Base-by-base conservation (phyloP, 495 filamentous ascomycete species). In the Podospora sp. region DNA sequence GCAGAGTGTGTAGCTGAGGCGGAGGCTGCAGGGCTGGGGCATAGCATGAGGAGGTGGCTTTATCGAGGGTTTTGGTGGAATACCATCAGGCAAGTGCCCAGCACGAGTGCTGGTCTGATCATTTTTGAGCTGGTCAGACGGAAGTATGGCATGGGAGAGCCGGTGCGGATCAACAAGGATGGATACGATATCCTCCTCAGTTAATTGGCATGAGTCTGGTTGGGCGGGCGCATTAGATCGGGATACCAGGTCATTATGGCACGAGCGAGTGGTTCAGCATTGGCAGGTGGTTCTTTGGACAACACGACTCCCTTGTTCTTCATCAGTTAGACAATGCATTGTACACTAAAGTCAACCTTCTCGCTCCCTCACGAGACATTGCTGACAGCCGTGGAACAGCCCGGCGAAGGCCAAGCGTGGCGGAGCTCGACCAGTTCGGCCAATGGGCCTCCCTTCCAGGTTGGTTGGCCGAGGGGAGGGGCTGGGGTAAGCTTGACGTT, bases 51-150 rank as follows among this genome's bases (percentile, higher is more conserved):
- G 26, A 78, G 77, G 26, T 96, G 92, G 90, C 73, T 96, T 20
- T 97, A 91, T 75, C 83, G 84, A 18, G 91, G 89, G 7, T 96
- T 96, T 74, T 81, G 89, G 73, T 84, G 84, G 78, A 89, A 84
- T 63, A 92, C 92, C 2, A 82, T 96, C 52, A 84, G 89, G 49
- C 92, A 95, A 78, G 89, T 96, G 46, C 93, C 93, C 18, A 93
- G 91, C 74, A 96, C 93, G 4, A 93, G 91, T 71, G 93, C 93
- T 1, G 93, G 92, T 0, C 75, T 97, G 63, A 90, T 97, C 67
- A 92, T 95, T 56, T 97, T 97, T 74, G 93, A 97, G 76, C 68
- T 97, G 36, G 88, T 96, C 22, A 82, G 93, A 68, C 84, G 93
- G 62, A 90, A 91, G 76, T 96, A 93, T 77, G 90, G 90, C 8